Evolutionary conservation across 2,329 filamentous ascomycete species (phyloP), one percentile per base, ranked within the genome.

Genomic region (Cladosporium velox): DNA sequence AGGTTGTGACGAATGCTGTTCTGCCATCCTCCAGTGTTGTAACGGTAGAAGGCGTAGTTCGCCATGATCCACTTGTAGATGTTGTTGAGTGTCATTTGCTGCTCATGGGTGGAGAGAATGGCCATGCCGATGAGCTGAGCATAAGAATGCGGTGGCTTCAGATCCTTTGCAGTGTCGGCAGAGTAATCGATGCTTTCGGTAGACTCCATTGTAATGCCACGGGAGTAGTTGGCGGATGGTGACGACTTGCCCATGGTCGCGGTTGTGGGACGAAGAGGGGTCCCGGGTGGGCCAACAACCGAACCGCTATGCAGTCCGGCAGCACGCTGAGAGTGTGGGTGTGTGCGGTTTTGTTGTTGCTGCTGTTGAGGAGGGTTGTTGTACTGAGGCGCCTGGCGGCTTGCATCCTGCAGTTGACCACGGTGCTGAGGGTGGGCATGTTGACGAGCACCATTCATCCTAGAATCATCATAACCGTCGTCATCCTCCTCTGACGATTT

Each of bases 1-100:
- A 99, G 80, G 72, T 99, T 99, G 77, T 99, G 95, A 14, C 95
- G 90, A 71, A 99, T 99, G 0, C 93, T 97, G 77, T 99, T 99
- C 88, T 97, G 95, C 96, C 96, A 99, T 67, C 95, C 94, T 67
- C 88, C 88, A 65, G 93, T 88, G 35, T 86, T 92, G 77, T 93
- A 87, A 52, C 94, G 88, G 78, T 98, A 99, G 78, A 96, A 99
- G 1, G 95, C 90, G 76, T 98, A 99, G 71, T 91, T 90, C 3
- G 88, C 87, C 80, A 89, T 95, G 75, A 99, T 98, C 80, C 90
- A 97, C 61, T 88, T 90, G 80, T 99, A 99, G 65, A 99, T 99
- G 71, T 92, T 93, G 73, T 90, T 91, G 58, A 99, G 80, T 3
- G 95, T 97, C 64, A 97, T 85, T 78, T 96, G 96, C 76, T 96